phyloP scores from a whole-genome alignment of 768 basidiomycete species.

The Lactarius pseudohatsudake region DNA sequence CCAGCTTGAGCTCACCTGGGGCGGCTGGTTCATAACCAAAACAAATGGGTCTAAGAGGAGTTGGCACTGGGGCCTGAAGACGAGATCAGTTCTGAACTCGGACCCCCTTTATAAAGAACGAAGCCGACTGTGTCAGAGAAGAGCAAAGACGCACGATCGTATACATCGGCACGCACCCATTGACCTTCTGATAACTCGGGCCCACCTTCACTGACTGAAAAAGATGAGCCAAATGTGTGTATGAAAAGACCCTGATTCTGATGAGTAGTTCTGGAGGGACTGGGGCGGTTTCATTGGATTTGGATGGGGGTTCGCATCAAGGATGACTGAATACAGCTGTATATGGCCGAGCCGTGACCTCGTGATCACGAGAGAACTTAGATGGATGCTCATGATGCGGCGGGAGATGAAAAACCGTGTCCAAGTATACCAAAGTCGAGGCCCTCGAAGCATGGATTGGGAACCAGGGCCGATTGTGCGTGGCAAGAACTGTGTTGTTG shows the following conservation, averaged over 20 bases:
- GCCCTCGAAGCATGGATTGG: constrained; percentile 27
- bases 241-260: constrained; percentile 23
- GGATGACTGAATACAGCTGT: constrained; percentile 5
- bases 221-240: constrained; percentile 13
- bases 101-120: constrained; percentile 12
- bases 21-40: constrained; percentile 63
- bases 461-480: constrained; percentile 24
- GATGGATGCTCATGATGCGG: constrained; percentile 17
- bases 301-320: constrained; percentile 17
- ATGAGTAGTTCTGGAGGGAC: constrained; percentile 12
- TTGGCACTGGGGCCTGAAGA: constrained; percentile 23
- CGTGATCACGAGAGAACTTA: constrained; percentile 21
- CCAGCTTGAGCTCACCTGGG: constrained; percentile 42
- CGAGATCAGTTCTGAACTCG: constrained; percentile 7
- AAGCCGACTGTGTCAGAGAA: constrained; percentile 13
- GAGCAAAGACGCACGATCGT: constrained; percentile 9
- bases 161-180: constrained; percentile 15
- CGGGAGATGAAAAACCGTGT: constrained; percentile 26
- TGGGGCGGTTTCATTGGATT: constrained; percentile 25
- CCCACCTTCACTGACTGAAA: neutral
- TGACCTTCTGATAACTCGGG: neutral
- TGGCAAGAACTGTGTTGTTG: constrained; percentile 11
- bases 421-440: constrained; percentile 27
- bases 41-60: constrained; percentile 42
- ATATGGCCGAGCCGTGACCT: constrained; percentile 12